phyloP scores from a whole-genome alignment of 2,329 filamentous ascomycete species.

The Emmonsiellopsis sp. region DNA sequence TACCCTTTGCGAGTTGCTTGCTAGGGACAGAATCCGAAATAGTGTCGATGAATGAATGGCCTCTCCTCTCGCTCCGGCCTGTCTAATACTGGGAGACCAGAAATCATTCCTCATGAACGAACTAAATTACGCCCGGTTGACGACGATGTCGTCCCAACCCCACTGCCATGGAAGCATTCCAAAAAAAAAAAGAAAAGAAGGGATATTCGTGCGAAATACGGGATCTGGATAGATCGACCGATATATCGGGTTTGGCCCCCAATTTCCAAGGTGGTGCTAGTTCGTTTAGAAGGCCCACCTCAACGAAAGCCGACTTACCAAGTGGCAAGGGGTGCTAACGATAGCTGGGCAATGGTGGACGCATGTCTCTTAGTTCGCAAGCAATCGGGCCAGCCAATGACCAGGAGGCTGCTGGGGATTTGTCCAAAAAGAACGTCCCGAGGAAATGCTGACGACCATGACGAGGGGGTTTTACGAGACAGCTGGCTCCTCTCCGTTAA shows the following conservation, averaged over 20 bases:
- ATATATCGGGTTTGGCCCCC: background rate
- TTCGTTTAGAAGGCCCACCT: background rate
- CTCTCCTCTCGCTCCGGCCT: too few species aligned
- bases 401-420: too few species aligned
- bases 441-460: too few species aligned
- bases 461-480: too few species aligned
- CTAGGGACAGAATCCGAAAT: too few species aligned
- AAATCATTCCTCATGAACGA: background rate
- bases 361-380: background rate
- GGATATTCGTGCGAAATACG: background rate
- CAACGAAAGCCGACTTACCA: background rate
- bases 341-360: background rate
- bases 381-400: too few species aligned
- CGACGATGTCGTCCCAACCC: background rate
- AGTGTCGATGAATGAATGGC: too few species aligned
- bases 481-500: too few species aligned
- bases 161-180: background rate
- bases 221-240: constrained; percentile 3
- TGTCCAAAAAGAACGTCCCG: too few species aligned
- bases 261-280: background rate
- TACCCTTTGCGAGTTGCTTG: too few species aligned
- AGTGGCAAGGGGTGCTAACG: background rate
- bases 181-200: background rate
- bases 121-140: background rate
- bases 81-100: too few species aligned